Conservation (phyloP, 2,329 filamentous ascomycete species). For the Xylaria polymorpha region DNA sequence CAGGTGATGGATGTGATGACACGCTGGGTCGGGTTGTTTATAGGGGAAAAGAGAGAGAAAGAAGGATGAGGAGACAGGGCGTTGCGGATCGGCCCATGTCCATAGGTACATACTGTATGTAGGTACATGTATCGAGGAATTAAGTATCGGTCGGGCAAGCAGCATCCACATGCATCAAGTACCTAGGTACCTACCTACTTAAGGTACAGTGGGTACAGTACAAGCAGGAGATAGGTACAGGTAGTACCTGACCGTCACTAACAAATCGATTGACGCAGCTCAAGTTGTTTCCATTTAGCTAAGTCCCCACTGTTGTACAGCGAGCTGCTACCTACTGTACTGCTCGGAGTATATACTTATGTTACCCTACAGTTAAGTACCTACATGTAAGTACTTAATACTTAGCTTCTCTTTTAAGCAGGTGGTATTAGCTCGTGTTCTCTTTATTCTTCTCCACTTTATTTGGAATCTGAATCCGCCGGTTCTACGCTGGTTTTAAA, state of each 20-base stretch:
- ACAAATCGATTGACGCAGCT: neutral
- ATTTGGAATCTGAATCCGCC: neutral
- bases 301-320: slow-evolving; percentile 7
- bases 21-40: slow-evolving; percentile 9
- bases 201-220: no score
- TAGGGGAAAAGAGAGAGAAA: slow-evolving; percentile 6
- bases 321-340: no score
- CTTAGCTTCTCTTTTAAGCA: slow-evolving; percentile 8
- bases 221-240: neutral
- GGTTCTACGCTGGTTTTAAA: neutral
- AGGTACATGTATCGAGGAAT: neutral
- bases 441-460: neutral
- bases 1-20: neutral
- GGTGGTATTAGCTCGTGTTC: neutral
- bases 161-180: neutral
- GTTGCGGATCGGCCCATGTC: neutral
- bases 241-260: neutral
- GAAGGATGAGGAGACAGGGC: slow-evolving; percentile 1
- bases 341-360: no score
- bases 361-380: no score
- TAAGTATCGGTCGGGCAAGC: neutral
- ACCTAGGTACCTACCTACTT: no score
- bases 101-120: no score
- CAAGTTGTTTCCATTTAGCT: neutral
- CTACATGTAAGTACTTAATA: neutral